Evolutionary conservation across 441 rosid species (phyloP), one percentile per base, ranked within the genome.

Genomic region (Syzygium malaccense): DNA sequence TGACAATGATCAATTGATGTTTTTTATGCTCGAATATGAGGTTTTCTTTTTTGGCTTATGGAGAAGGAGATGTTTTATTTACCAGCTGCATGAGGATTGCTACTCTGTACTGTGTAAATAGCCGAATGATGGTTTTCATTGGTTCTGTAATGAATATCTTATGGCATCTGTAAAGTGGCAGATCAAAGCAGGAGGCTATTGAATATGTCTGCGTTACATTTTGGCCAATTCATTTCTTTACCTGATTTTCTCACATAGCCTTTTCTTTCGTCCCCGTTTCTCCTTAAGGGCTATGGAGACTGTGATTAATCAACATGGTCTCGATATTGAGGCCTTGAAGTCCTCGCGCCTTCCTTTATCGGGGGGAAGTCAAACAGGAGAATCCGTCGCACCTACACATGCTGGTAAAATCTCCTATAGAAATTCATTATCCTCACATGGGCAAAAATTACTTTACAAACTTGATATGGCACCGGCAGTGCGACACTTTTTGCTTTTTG

Each of bases 271-370:
- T 55, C 66, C 51, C 7, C 2, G 4, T 56, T 33, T 56, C 33
- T 54, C 88, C 79, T 57, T 57, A 91, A 98, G 99, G 97, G 99
- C 99, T 86, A 98, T 98, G 99, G 99, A 97, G 93, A 98, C 99
- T 89, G 99, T 98, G 56, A 95, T 97, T 88, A 98, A 91, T 92
- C 99, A 94, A 89, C 94, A 98, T 85, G 98, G 98, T 90, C 96
- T 98, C 91, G 99, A 98, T 94, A 93, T 96, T 78, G 99, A 98
- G 91, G 96, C 97, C 87, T 91, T 98, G 93, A 96, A 92, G 94
- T 91, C 98, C 83, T 93, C 98, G 12, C 95, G 97, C 85, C 94
- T 94, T 93, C 96, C 98, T 87, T 87, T 92, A 60, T 89, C 97
- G 32, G 92, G 96, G 89, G 98, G 97, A 86, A 85, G 93, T 92